These are phyloP conservation scores for Pugionium dolabratum DNA, from an alignment of 345 rosid species.

Conservation along the genomic window DNA sequence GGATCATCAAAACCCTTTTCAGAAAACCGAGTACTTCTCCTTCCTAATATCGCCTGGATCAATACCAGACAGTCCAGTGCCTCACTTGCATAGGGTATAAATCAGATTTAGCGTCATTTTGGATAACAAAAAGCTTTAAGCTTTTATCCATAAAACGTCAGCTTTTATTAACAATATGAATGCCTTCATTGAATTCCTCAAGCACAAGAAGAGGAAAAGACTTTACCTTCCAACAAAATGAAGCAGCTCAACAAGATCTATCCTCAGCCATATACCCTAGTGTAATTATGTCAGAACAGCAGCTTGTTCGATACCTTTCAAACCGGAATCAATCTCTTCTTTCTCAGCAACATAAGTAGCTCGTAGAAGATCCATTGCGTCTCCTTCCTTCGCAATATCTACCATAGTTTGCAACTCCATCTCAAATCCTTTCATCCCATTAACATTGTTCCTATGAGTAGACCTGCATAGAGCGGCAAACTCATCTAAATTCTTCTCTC, in stretches of 20 bases:
- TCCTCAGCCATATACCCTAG: constrained; percentile 77
- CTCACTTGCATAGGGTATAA: constrained; percentile 54
- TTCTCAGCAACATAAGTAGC: constrained; percentile 78
- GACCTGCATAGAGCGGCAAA: constrained; percentile 45
- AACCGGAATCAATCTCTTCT: constrained; percentile 61
- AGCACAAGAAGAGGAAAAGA: not conserved
- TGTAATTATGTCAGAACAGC: constrained; percentile 77
- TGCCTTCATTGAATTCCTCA: not conserved
- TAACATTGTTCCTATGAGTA: constrained; percentile 38
- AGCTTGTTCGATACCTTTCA: constrained; percentile 67
- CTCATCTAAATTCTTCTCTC: constrained; percentile 9
- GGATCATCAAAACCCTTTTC: constrained; percentile 66
- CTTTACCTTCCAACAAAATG: constrained; percentile 78
- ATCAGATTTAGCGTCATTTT: not conserved
- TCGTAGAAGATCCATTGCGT: constrained; percentile 70
- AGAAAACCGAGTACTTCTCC: constrained; percentile 51
- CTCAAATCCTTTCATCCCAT: constrained; percentile 54
- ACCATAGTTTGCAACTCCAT: constrained; percentile 66
- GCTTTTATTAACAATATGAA: not conserved
- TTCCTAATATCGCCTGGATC: constrained; percentile 60
- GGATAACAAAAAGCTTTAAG: not conserved
- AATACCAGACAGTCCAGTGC: constrained; percentile 80
- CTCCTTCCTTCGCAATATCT: constrained; percentile 54
- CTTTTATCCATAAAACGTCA: not conserved
- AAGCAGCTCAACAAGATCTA: constrained; percentile 87